A percentile compares a stretch with the other conserved stretches of the same genome.
Conservation (phyloP, 2,329 filamentous ascomycete species). For the Pseudogymnoascus sp. region DNA sequence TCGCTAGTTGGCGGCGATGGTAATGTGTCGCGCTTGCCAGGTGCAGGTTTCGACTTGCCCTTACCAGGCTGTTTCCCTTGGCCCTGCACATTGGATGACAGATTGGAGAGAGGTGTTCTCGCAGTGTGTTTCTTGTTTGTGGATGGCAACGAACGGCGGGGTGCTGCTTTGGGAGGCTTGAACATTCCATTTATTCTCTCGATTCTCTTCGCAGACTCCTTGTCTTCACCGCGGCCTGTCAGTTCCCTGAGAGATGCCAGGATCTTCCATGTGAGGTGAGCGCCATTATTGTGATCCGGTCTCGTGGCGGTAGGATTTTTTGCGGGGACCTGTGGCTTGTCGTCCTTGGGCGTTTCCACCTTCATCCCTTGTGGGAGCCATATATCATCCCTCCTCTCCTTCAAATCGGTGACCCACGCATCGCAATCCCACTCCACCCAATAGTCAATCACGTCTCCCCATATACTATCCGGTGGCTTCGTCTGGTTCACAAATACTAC, state of each 20-base stretch:
- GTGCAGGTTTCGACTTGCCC: not conserved
- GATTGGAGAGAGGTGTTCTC: not conserved
- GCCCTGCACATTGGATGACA: not conserved
- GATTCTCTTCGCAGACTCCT: not conserved
- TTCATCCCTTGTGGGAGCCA: constrained; percentile 25
- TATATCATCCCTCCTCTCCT: constrained; percentile 25
- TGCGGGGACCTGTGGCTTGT: constrained; percentile 10
- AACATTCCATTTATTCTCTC: not conserved
- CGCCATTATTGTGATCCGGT: constrained; percentile 3
- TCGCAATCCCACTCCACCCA: constrained; percentile 72
- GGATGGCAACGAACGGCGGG: not conserved
- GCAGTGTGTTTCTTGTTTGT: not conserved
- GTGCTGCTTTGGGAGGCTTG: not conserved
- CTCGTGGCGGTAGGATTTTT: constrained; percentile 3
- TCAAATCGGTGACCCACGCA: constrained; percentile 59
- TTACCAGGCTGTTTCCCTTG: not conserved
- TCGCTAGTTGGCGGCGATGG: constrained; percentile 18
- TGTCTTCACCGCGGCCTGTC: constrained; percentile 1
- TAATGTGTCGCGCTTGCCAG: not conserved
- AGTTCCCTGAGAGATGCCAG: not conserved
- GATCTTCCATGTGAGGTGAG: not conserved
- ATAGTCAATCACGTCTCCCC: constrained; percentile 66
- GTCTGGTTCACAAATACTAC: constrained; percentile 69
- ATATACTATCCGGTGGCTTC: constrained; percentile 62
- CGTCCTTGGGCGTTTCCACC: constrained; percentile 13